phyloP scores from a whole-genome alignment of 768 basidiomycete genomes.

The Suillus placidus region DNA sequence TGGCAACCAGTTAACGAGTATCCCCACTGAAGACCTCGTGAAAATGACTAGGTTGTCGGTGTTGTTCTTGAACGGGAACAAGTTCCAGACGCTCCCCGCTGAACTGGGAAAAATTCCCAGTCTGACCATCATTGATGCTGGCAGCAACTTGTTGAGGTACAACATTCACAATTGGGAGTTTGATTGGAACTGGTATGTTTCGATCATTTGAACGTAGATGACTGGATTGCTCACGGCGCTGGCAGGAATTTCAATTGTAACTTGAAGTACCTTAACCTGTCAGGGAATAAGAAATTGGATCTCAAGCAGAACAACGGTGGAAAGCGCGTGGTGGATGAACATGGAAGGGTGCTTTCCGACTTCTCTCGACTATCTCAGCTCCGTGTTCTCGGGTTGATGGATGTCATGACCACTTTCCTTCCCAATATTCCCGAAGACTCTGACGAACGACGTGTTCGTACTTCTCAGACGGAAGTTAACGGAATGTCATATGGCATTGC shows the following conservation, averaged over 20 bases:
- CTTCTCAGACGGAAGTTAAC: conserved; percentile 85
- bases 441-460: conserved; percentile 89
- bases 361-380: conserved; percentile 87
- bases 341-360: conserved; percentile 61
- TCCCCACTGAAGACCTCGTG: conserved; percentile 89
- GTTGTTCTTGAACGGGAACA: conserved; percentile 92
- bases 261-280: conserved; percentile 92
- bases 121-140: conserved; percentile 85
- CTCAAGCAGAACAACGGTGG: conserved; percentile 74
- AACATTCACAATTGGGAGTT: conserved; percentile 99
- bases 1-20: conserved; percentile 89
- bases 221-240: conserved; percentile 7
- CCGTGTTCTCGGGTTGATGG: conserved; percentile 95
- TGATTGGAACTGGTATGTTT: conserved; percentile 95
- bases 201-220: neutral
- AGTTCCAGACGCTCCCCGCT: conserved; percentile 87
- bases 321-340: conserved; percentile 32
- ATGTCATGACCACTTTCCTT: conserved; percentile 72
- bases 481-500: conserved; percentile 96
- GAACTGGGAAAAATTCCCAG: conserved; percentile 84
- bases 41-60: conserved; percentile 66
- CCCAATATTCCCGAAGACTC: conserved; percentile 79
- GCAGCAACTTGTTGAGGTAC: conserved; percentile 92
- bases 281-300: conserved; percentile 94
- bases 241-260: conserved; percentile 94